Percentiles rank a stretch among this genome's conserved stretches.
These are phyloP conservation scores for Dioszegia crocea DNA, from an alignment of 768 basidiomycete species.

Conservation along the genomic window DNA sequence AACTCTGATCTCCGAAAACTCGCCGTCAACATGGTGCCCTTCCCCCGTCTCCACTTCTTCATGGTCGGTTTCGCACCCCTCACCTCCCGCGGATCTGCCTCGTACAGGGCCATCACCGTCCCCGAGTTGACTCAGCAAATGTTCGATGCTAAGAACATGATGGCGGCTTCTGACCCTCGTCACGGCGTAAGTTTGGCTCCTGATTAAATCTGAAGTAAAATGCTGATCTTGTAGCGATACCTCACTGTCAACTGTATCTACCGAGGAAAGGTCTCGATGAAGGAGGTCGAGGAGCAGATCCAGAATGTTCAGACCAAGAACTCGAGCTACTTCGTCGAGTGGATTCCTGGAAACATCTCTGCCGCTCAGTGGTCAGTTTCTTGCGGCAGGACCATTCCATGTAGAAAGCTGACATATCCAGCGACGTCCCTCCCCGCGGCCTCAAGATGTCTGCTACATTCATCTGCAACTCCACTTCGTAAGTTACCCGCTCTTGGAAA, in stretches of 20 bases:
- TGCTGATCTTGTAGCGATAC: conserved; percentile 59
- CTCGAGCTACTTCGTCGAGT: conserved; percentile 96
- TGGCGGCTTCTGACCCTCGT: conserved; percentile 80
- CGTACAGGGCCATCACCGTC: conserved; percentile 94
- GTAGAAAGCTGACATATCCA: conserved; percentile 9
- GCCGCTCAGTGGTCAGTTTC: conserved; percentile 75
- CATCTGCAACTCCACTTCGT: conserved; percentile 89
- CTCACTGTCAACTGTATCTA: conserved; percentile 96
- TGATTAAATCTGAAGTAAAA: too few species aligned
- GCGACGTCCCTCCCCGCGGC: conserved; percentile 89
- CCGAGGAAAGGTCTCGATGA: conserved; percentile 99
- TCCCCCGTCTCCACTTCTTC: conserved; percentile 96
- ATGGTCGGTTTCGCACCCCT: conserved; percentile 93
- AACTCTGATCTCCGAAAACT: conserved; percentile 98
- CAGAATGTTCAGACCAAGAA: conserved; percentile 94
- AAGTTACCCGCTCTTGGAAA: background rate
- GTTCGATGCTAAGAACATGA: conserved; percentile 95
- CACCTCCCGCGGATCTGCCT: conserved; percentile 67
- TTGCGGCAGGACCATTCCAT: background rate
- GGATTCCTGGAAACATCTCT: conserved; percentile 99
- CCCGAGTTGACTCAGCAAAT: conserved; percentile 98
- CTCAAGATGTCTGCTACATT: conserved; percentile 97
- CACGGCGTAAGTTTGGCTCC: conserved; percentile 65
- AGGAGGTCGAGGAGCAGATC: conserved; percentile 99
- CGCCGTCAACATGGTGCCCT: conserved; percentile 91